Percentiles rank a stretch among this genome's conserved stretches.
Conservation (phyloP, 2,329 filamentous ascomycete genomes). For the Aspergillus sp. region DNA sequence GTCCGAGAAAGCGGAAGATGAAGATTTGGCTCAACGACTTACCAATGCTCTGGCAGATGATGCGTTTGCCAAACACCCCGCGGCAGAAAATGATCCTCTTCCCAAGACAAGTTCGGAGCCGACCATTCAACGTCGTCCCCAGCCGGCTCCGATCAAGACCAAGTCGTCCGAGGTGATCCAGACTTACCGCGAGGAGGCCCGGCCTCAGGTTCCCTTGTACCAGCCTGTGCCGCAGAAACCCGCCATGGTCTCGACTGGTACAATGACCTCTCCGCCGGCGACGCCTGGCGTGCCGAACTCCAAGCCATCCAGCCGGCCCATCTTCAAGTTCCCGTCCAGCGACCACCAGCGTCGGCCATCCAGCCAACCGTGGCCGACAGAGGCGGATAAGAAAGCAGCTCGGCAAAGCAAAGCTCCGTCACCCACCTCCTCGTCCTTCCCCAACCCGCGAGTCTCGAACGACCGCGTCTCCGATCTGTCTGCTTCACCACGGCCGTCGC, state of each 20-base stretch:
- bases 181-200: conserved; percentile 27
- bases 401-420: conserved; percentile 34
- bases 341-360: conserved; percentile 49
- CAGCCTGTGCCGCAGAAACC: conserved; percentile 52
- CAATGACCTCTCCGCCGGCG: conserved; percentile 67
- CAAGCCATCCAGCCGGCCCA: conserved; percentile 42
- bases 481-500: conserved; percentile 64
- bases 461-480: conserved; percentile 56
- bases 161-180: conserved; percentile 26
- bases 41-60: conserved; percentile 80
- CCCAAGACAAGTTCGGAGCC: conserved; percentile 28
- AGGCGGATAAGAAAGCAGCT: conserved; percentile 26
- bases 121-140: conserved; percentile 26
- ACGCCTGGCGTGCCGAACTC: conserved; percentile 39
- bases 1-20: conserved; percentile 46
- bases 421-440: conserved; percentile 35
- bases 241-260: conserved; percentile 69
- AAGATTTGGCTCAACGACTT: conserved; percentile 65
- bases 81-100: conserved; percentile 29
- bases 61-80: conserved; percentile 64
- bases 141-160: conserved; percentile 25
- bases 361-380: conserved; percentile 50
- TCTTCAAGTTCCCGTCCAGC: conserved; percentile 57
- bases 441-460: conserved; percentile 53
- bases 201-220: conserved; percentile 36